Percentiles rank a stretch among this genome's conserved stretches.
phyloP scores from a whole-genome alignment of 208 protist genomes.

The Leishmania arabica region DNA sequence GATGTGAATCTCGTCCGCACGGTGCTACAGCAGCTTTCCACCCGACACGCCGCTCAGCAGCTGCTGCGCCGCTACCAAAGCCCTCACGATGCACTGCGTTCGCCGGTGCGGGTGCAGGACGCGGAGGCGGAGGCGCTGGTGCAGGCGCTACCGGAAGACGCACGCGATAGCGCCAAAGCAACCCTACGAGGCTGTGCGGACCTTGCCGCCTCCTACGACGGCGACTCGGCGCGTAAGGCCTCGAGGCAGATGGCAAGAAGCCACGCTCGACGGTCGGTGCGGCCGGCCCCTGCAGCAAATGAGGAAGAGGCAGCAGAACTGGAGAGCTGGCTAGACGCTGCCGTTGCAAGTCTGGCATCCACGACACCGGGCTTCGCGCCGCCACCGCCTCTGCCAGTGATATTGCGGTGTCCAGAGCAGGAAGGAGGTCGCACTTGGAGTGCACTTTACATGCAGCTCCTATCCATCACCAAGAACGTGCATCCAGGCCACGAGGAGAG shows the following conservation, averaged over 20 bases:
- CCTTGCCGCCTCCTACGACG: neutral
- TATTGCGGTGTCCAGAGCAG: neutral
- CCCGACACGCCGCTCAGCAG: slow-evolving; percentile 14
- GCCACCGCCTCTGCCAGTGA: slow-evolving; percentile 3
- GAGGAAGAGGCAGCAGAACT: neutral
- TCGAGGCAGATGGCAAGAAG: neutral
- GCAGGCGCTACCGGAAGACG: slow-evolving; percentile 7
- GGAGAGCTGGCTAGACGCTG: neutral
- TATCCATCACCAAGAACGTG: neutral
- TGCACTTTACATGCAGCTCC: neutral
- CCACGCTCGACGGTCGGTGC: neutral
- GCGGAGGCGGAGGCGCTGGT: slow-evolving; percentile 21
- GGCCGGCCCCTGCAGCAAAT: neutral
- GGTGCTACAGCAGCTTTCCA: slow-evolving; percentile 25
- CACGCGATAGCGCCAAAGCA: neutral
- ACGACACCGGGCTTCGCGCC: neutral
- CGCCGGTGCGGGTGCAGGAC: neutral
- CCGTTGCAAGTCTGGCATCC: neutral
- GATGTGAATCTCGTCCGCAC: slow-evolving; percentile 7
- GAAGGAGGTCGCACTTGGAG: neutral
- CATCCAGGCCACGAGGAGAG: neutral
- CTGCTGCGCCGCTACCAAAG: slow-evolving; percentile 12
- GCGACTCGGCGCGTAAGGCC: neutral
- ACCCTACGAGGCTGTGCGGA: neutral
- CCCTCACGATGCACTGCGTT: neutral